Percentiles rank a stretch among this genome's conserved stretches.
Evolutionary conservation across 441 rosid genomes (phyloP).

Genomic region (Adansonia gregorii): DNA sequence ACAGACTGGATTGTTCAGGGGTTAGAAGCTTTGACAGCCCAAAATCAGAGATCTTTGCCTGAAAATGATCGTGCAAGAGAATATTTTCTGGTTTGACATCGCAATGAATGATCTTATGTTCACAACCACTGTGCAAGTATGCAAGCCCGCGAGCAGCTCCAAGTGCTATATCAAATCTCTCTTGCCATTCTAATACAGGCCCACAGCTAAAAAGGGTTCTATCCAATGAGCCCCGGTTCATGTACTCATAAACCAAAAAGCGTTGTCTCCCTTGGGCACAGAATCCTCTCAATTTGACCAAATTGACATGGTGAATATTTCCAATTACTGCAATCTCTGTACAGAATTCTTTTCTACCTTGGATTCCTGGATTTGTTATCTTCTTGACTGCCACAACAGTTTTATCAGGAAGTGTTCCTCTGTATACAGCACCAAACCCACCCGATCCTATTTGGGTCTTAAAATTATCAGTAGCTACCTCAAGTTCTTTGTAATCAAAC

Average conservation of each 20-base stretch:
- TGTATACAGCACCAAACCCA: slow-evolving; percentile 84
- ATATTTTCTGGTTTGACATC: slow-evolving; percentile 94
- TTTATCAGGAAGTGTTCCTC: slow-evolving; percentile 64
- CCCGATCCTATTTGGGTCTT: slow-evolving; percentile 73
- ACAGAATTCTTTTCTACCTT: slow-evolving; percentile 81
- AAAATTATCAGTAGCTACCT: slow-evolving; percentile 77
- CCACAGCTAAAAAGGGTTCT: slow-evolving; percentile 64
- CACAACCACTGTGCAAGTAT: slow-evolving; percentile 78
- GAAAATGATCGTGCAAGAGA: slow-evolving; percentile 72
- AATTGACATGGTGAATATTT: slow-evolving; percentile 77
- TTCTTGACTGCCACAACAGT: slow-evolving; percentile 77
- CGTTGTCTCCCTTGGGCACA: slow-evolving; percentile 74
- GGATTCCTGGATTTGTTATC: slow-evolving; percentile 73
- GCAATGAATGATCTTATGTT: slow-evolving; percentile 84
- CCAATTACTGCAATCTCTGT: slow-evolving; percentile 85
- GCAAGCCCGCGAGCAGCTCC: slow-evolving; percentile 93
- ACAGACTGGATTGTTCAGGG: slow-evolving; percentile 82
- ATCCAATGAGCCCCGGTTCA: slow-evolving; percentile 78
- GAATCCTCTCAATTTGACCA: slow-evolving; percentile 86
- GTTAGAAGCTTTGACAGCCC: slow-evolving; percentile 86
- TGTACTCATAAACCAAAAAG: slow-evolving; percentile 83
- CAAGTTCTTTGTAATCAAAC: slow-evolving; percentile 72
- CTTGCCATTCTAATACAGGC: slow-evolving; percentile 85
- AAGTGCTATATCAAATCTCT: slow-evolving; percentile 74
- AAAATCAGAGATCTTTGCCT: slow-evolving; percentile 84